Evolutionary conservation across 2,329 filamentous ascomycete genomes (phyloP).

Genomic region (Colletotrichum limetticola): DNA sequence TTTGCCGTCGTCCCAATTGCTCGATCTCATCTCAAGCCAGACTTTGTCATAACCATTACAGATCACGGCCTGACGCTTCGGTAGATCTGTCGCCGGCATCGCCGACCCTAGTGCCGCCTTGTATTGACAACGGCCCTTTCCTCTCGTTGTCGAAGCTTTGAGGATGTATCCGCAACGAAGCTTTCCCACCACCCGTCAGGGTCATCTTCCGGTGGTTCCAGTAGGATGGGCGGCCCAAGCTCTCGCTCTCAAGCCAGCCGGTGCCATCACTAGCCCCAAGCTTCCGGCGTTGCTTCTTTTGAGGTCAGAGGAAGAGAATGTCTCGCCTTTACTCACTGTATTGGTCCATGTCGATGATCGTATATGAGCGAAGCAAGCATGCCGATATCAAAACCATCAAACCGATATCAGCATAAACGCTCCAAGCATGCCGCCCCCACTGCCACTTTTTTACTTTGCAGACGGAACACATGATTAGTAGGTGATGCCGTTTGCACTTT

Average conservation of each 20-base stretch:
- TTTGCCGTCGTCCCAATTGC: constrained; percentile 16
- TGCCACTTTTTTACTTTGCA: neutral
- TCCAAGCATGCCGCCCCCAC: neutral
- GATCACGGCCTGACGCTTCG: neutral
- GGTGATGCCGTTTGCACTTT: neutral
- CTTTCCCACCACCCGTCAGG: neutral
- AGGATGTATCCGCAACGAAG: neutral
- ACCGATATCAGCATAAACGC: neutral
- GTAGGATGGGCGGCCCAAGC: constrained; percentile 15
- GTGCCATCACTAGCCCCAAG: constrained; percentile 20
- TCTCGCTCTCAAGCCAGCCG: constrained; percentile 7
- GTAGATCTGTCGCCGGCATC: neutral
- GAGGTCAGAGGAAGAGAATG: constrained; percentile 2
- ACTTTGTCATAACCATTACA: neutral
- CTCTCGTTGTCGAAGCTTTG: constrained; percentile 4
- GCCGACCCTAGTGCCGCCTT: neutral
- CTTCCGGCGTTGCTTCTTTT: constrained; percentile 16
- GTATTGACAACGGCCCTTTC: neutral
- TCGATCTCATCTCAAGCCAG: constrained; percentile 2
- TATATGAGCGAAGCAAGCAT: neutral
- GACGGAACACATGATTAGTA: constrained; percentile 4
- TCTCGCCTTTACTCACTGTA: neutral
- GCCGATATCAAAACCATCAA: neutral
- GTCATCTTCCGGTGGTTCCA: neutral
- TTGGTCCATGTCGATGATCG: constrained; percentile 10